phyloP scores from a whole-genome alignment of 108 stramenopile genomes.

The Skeletonema costatum region DNA sequence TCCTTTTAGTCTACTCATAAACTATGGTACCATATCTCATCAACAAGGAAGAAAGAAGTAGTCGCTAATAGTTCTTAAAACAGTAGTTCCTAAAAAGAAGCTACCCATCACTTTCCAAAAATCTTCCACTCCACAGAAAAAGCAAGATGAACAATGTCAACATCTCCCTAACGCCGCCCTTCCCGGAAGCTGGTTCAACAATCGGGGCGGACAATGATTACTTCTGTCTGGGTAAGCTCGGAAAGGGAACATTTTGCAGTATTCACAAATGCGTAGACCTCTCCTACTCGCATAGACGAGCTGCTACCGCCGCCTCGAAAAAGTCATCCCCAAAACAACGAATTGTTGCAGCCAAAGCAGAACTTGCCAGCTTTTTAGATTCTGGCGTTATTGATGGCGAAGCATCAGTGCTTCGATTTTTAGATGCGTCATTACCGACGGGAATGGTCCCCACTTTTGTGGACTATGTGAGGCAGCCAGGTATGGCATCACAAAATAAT shows the following conservation, averaged over 20 bases:
- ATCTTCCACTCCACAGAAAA: too few relatives aligned
- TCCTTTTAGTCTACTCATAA: too few relatives aligned
- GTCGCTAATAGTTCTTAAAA: too few relatives aligned
- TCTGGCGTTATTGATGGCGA: constrained; percentile 85
- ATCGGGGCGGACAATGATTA: constrained; percentile 59
- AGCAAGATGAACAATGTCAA: neutral
- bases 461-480: constrained; percentile 55
- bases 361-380: constrained; percentile 72
- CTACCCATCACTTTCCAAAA: too few relatives aligned
- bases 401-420: constrained; percentile 71
- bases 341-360: constrained; percentile 84
- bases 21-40: too few relatives aligned
- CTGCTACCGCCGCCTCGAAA: neutral
- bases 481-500: constrained; percentile 1
- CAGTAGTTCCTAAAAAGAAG: too few relatives aligned
- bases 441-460: constrained; percentile 75
- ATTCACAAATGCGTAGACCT: constrained; percentile 86
- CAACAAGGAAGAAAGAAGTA: too few relatives aligned
- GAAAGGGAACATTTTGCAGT: constrained; percentile 86
- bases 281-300: constrained; percentile 41
- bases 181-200: constrained; percentile 65
- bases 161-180: constrained; percentile 31
- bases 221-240: constrained; percentile 77
- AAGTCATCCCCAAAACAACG: constrained; percentile 22
- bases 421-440: constrained; percentile 48